These are phyloP conservation scores for Lyophyllum decastes DNA, from an alignment of 768 basidiomycete genomes.

Conservation along the genomic window DNA sequence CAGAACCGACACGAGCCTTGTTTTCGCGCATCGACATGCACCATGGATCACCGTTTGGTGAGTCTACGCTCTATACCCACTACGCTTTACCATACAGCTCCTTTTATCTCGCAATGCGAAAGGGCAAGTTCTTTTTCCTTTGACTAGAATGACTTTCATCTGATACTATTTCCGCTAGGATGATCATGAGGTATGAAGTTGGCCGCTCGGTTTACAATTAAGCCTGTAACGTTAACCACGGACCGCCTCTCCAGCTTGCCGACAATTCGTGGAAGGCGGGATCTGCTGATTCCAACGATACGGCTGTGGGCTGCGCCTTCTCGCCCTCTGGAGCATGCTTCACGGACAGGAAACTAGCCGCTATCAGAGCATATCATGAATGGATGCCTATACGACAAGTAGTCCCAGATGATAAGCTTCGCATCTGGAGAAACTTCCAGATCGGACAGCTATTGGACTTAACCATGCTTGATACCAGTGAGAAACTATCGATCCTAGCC, in stretches of 20 bases:
- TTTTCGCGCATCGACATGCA: conserved; percentile 46
- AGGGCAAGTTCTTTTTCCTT: conserved; percentile 21
- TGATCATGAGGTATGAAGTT: conserved; percentile 44
- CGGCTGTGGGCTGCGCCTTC: conserved; percentile 47
- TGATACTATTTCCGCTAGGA: conserved; percentile 30
- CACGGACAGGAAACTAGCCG: conserved; percentile 60
- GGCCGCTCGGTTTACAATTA: neutral
- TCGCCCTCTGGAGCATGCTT: conserved; percentile 57
- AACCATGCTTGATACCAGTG: conserved; percentile 64
- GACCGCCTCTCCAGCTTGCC: conserved; percentile 36
- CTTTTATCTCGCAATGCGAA: neutral
- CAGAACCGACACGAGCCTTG: conserved; percentile 49
- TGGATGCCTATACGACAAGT: conserved; percentile 67
- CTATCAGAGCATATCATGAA: conserved; percentile 59
- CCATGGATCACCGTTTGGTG: conserved; percentile 63
- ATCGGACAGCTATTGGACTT: conserved; percentile 63
- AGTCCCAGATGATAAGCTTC: conserved; percentile 51
- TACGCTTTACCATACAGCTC: neutral
- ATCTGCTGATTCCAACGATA: conserved; percentile 57
- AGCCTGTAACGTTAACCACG: neutral
- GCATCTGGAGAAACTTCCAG: conserved; percentile 66
- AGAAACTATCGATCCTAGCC: conserved; percentile 2
- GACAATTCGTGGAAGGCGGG: conserved; percentile 62
- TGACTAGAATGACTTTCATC: neutral
- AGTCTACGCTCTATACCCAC: conserved; percentile 8